Evolutionary conservation across 2,329 filamentous ascomycete species (phyloP), one percentile per base, ranked within the genome.

Genomic region (Cordyceps farinosa): DNA sequence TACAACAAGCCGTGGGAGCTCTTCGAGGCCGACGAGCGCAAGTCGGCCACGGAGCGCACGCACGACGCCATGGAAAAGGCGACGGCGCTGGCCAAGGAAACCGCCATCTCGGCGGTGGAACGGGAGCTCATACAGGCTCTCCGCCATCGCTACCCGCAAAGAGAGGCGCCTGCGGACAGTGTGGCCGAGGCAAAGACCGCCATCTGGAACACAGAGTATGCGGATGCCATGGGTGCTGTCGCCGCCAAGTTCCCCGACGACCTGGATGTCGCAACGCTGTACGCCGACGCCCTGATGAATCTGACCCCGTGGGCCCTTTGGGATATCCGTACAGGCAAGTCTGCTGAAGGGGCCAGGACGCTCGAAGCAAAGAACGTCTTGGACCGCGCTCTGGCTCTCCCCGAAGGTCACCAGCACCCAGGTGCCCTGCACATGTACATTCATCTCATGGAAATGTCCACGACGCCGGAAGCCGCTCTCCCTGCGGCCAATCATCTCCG

Each of bases 361-460:
- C 50, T 72, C n/a, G 73, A 76, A 61, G 71, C 71, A 30, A 71
- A 75, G 62, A 63, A 68, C 7, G 68, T 76, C 8, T 68, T 79
- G 9, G 76, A 78, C 17, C 69, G 72, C 3, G 86, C 85, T 0
- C 74, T 93, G 22, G 76, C 79, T 3, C 69, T 70, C 1, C 64
- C 68, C 0, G 71, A 69, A 5, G 76, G 70, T 27, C 65, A 78
- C 3, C 68, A 76, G 7, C 90, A 95, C 69, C 87, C 90, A 0
- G 90, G 90, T 0, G 73, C 92, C 0, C 77, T 92, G 6, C 90
- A 93, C 72, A 75, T 91, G 38, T 92, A 92, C 72, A 90, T 92
- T 45, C 89, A 92, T 68, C 79, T 89, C 1, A 87, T 90, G 81
- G 88, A 90, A 69, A 90, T 90, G 87, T 89, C 87, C 1, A 74